Percentiles rank a stretch among this genome's conserved stretches.
Evolutionary conservation across 495 filamentous ascomycete species (phyloP).

Genomic region (Talaromyces liani): DNA sequence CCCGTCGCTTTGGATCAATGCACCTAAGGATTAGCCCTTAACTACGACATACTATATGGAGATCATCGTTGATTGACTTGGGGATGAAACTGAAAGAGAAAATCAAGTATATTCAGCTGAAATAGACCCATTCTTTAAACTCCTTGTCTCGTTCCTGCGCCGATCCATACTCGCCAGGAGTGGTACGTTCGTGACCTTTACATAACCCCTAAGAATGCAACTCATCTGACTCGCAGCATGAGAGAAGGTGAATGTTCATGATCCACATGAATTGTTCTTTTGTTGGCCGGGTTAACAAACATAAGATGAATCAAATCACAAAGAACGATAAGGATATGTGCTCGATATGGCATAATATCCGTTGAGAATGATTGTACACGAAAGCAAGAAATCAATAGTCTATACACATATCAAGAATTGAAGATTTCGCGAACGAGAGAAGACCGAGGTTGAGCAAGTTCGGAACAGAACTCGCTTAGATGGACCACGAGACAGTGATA

Average conservation of each 20-base stretch:
- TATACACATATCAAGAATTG: conserved; percentile 5
- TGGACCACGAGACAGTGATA: conserved; percentile 13
- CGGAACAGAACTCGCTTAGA: not conserved
- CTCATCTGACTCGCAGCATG: conserved; percentile 6
- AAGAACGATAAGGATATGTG: conserved; percentile 1
- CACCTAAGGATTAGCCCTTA: not conserved
- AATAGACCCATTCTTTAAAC: not conserved
- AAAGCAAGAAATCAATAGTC: conserved; percentile 6
- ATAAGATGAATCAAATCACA: conserved; percentile 5
- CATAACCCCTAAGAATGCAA: not conserved
- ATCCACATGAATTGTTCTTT: conserved; percentile 6
- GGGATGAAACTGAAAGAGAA: not conserved
- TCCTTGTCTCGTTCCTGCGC: not conserved
- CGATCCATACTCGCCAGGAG: conserved; percentile 4
- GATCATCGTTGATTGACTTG: not conserved
- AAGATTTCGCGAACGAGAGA: conserved; percentile 3
- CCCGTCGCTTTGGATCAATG: not conserved
- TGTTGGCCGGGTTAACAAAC: not conserved
- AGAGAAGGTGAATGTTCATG: not conserved
- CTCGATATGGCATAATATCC: not conserved
- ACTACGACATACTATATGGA: not conserved
- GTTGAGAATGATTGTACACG: conserved; percentile 3
- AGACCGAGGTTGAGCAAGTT: not conserved
- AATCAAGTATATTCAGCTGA: not conserved
- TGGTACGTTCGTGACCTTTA: conserved; percentile 4